Base-by-base conservation (phyloP, 495 filamentous ascomycete genomes). In the Penicillium longicatenatum region DNA sequence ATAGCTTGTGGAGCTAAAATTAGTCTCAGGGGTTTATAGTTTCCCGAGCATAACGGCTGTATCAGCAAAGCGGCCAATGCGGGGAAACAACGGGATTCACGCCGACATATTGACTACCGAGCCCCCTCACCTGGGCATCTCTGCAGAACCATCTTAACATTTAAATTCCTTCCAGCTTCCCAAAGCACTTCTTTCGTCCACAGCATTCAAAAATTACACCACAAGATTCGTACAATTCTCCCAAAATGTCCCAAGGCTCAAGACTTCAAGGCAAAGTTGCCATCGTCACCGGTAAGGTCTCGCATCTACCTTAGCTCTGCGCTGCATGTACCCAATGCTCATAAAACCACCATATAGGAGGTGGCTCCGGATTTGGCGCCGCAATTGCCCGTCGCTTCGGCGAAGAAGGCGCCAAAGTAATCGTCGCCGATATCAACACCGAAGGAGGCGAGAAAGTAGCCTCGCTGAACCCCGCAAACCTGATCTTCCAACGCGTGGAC, bases 231-330 rank as follows among this genome's bases (percentile, higher is more conserved):
- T 11, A 45, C 19, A 22, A 50, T 41, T 41, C 26, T 33, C 17
- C 4, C 45, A 54, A 41, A 4, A 61, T 58, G 59, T 31, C 57
- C 1, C 69, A 69, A 63, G 66, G 70, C 43, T 59, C 68, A 16
- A 63, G 74, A 59, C 80, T 98, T 20, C 79, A 86, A 48, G 92
- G 90, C 73, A 98, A 97, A 77, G 96, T 96, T 74, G 90, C 90
- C 70, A 86, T 98, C 61, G 83, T 98, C 66, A 98, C 94, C 19
- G 93, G 93, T 69, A 60, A 37, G 12, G 21, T 11, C 42, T 31
- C 44, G 16, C 6, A 21, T 50, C 11, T 6, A 35, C 6, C 11
- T 14, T n/a, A 3, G 8, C 30, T 14, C 8, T 6, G 11, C 8
- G 35, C 10, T 35, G 9, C 12, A 39, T 9, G 3, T 11, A 1